phyloP scores from a whole-genome alignment of 768 basidiomycete genomes.

The Lactarius evosmus region DNA sequence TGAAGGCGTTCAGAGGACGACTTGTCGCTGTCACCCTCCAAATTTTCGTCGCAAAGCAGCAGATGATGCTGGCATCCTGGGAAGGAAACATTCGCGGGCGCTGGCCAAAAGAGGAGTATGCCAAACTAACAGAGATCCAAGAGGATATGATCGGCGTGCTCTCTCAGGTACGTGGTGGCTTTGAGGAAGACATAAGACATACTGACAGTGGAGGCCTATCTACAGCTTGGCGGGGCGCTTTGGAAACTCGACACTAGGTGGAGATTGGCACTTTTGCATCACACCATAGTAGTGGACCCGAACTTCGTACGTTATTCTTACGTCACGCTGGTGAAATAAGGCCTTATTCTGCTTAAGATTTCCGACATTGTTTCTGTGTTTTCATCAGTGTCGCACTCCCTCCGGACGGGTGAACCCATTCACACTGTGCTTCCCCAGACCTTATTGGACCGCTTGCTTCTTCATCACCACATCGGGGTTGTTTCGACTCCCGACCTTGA shows the following conservation, averaged over 20 bases:
- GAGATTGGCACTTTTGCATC: conserved; percentile 41
- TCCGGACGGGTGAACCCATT: conserved; percentile 25
- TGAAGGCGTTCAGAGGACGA: conserved; percentile 32
- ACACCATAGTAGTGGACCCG: conserved; percentile 52
- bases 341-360: conserved; percentile 32
- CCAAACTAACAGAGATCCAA: conserved; percentile 41
- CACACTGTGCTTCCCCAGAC: conserved; percentile 26
- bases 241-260: conserved; percentile 42
- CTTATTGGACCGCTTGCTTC: conserved; percentile 22
- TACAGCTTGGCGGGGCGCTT: conserved; percentile 43
- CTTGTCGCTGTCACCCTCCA: conserved; percentile 36
- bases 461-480: conserved; percentile 5
- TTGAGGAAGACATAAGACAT: not conserved
- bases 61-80: conserved; percentile 43
- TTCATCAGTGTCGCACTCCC: conserved; percentile 26
- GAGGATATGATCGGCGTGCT: conserved; percentile 41
- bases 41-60: conserved; percentile 35
- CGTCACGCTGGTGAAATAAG: not conserved
- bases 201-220: not conserved
- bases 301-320: conserved; percentile 42
- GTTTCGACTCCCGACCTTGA: conserved; percentile 6
- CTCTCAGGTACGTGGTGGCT: conserved; percentile 35
- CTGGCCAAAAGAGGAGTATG: conserved; percentile 51
- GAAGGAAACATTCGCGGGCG: conserved; percentile 48
- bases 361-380: conserved; percentile 45